Percentiles rank a stretch among this genome's conserved stretches.
phyloP scores from a whole-genome alignment of 1,139 yeast genomes.

The Candida buenavistaensis region DNA sequence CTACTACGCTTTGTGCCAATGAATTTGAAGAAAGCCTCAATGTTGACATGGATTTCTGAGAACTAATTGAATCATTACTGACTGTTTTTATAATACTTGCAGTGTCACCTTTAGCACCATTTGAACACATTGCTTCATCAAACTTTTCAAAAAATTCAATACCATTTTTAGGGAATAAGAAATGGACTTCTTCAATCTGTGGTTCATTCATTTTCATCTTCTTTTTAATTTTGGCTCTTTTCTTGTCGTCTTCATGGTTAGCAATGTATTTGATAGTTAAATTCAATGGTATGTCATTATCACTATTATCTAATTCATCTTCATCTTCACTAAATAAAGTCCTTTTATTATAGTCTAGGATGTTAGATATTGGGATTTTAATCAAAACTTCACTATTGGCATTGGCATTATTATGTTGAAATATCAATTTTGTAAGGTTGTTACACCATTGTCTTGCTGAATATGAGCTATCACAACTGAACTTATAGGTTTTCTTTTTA shows the following conservation, averaged over 20 bases:
- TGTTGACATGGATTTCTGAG: slow-evolving; percentile 11
- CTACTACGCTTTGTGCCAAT: slow-evolving; percentile 13
- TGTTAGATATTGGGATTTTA: slow-evolving; percentile 70
- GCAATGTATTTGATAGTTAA: slow-evolving; percentile 23
- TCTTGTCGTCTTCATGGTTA: slow-evolving; percentile 8
- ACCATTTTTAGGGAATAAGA: slow-evolving; percentile 58
- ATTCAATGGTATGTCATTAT: slow-evolving; percentile 22
- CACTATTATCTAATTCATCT: slow-evolving; percentile 10
- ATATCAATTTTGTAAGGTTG: slow-evolving; percentile 70
- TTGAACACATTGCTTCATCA: slow-evolving; percentile 20
- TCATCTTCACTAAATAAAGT: slow-evolving; percentile 20
- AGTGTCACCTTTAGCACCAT: slow-evolving; percentile 8
- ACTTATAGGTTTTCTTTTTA: slow-evolving; percentile 56
- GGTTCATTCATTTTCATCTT: slow-evolving; percentile 9
- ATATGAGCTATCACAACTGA: slow-evolving; percentile 70
- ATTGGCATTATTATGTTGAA: slow-evolving; percentile 61
- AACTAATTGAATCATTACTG: not conserved
- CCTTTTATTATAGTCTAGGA: slow-evolving; percentile 57
- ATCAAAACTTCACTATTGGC: slow-evolving; percentile 72
- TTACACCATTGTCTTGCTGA: slow-evolving; percentile 83
- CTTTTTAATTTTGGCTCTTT: slow-evolving; percentile 11
- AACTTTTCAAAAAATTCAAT: slow-evolving; percentile 26
- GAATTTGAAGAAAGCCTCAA: slow-evolving; percentile 17
- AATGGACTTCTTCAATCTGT: slow-evolving; percentile 58
- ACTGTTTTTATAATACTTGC: not conserved